phyloP scores from a whole-genome alignment of 2,329 filamentous ascomycete species.

The Orbilia javanica region DNA sequence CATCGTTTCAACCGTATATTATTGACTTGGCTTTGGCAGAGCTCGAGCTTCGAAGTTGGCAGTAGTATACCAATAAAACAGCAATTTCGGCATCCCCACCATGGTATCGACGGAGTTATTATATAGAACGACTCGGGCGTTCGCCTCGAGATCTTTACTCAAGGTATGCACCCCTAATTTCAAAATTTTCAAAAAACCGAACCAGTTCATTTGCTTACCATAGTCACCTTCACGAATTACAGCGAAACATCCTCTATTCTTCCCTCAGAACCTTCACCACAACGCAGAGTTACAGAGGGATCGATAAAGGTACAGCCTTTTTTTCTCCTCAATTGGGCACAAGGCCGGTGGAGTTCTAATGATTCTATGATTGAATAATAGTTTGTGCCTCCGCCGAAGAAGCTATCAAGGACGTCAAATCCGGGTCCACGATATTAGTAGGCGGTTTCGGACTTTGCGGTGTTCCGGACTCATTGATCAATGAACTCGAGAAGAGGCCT shows the following conservation, averaged over 20 bases:
- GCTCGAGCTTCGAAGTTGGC: not conserved
- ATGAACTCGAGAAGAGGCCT: conserved; percentile 70
- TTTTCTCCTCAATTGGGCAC: not conserved
- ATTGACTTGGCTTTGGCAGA: not conserved
- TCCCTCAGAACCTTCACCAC: conserved; percentile 55
- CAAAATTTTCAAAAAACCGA: not conserved
- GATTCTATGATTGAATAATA: conserved; percentile 13
- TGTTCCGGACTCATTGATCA: conserved; percentile 80
- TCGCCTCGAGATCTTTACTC: conserved; percentile 36
- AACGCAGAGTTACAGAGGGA: conserved; percentile 47
- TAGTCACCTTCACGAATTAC: not conserved
- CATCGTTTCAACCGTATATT: not conserved
- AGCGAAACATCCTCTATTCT: conserved; percentile 53
- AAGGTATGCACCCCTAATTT: conserved; percentile 23
- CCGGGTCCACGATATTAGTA: conserved; percentile 78
- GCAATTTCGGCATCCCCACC: not conserved
- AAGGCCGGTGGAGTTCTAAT: not conserved
- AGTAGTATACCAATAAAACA: no score
- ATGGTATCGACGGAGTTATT: conserved; percentile 46
- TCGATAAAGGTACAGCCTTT: conserved; percentile 39
- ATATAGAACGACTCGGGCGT: conserved; percentile 45
- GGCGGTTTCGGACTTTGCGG: conserved; percentile 87
- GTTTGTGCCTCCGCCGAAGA: conserved; percentile 71
- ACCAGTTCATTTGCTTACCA: not conserved
- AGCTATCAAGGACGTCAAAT: conserved; percentile 78